Conservation (phyloP, 208 protist species). For the Sergeia podlipaevii region DNA sequence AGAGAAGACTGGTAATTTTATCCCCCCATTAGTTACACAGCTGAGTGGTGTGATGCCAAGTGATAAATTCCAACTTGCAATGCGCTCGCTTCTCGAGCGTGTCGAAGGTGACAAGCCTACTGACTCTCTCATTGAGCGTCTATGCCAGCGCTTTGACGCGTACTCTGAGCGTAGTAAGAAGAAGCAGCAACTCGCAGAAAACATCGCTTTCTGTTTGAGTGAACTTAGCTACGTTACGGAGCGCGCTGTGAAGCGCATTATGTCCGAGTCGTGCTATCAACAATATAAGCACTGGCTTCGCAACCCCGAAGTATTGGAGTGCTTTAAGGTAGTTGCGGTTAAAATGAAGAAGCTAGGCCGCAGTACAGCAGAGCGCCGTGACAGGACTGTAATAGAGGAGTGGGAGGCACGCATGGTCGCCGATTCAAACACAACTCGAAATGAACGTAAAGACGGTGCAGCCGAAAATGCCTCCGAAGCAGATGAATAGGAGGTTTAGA, state of each 20-base stretch:
- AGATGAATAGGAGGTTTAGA: neutral
- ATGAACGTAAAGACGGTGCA: slow-evolving; percentile 6
- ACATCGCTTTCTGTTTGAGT: slow-evolving; percentile 81
- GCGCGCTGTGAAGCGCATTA: slow-evolving; percentile 60
- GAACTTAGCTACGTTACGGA: slow-evolving; percentile 87
- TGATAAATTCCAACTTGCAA: slow-evolving; percentile 83
- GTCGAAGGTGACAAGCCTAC: slow-evolving; percentile 90
- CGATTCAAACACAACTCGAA: slow-evolving; percentile 24
- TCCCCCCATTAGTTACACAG: slow-evolving; percentile 77
- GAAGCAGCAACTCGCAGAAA: slow-evolving; percentile 60
- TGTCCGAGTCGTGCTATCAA: slow-evolving; percentile 84
- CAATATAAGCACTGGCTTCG: slow-evolving; percentile 88
- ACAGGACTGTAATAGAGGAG: slow-evolving; percentile 73
- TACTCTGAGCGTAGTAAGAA: slow-evolving; percentile 78
- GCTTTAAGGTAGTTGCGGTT: slow-evolving; percentile 70
- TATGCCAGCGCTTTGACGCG: slow-evolving; percentile 81
- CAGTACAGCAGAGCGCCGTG: slow-evolving; percentile 40
- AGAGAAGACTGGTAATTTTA: slow-evolving; percentile 85
- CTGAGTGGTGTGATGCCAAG: slow-evolving; percentile 70
- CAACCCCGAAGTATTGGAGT: slow-evolving; percentile 65
- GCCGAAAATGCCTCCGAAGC: slow-evolving; percentile 1
- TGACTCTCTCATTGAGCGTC: slow-evolving; percentile 82
- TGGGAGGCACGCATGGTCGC: slow-evolving; percentile 78
- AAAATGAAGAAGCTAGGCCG: slow-evolving; percentile 70
- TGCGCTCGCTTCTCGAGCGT: slow-evolving; percentile 79